Evolutionary conservation across 2,329 filamentous ascomycete genomes (phyloP).

Genomic region (Cytospora leucostoma): DNA sequence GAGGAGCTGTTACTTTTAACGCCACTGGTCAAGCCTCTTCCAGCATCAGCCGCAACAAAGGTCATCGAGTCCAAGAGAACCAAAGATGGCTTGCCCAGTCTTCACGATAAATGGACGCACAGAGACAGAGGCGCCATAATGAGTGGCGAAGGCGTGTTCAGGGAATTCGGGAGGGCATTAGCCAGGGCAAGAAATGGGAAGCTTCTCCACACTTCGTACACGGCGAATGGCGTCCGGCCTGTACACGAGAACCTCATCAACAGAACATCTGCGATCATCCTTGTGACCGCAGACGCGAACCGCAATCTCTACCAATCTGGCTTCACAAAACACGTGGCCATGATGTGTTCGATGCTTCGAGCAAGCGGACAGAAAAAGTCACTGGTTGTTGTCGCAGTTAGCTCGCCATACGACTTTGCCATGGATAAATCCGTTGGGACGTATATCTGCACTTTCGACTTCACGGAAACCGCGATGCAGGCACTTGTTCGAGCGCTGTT

Average conservation of each 20-base stretch:
- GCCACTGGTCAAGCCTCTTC: constrained; percentile 87
- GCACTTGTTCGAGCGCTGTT: constrained; percentile 82
- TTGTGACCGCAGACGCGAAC: constrained; percentile 92
- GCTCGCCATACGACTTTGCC: constrained; percentile 94
- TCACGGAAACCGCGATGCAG: constrained; percentile 87
- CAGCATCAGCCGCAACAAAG: constrained; percentile 81
- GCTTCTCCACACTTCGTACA: constrained; percentile 91
- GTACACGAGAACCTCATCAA: constrained; percentile 93
- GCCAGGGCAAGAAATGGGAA: constrained; percentile 83
- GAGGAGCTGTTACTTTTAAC: constrained; percentile 90
- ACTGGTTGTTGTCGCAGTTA: constrained; percentile 86
- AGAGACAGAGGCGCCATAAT: constrained; percentile 68
- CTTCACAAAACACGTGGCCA: constrained; percentile 93
- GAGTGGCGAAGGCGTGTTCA: constrained; percentile 91
- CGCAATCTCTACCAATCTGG: constrained; percentile 91
- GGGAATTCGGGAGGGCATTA: constrained; percentile 84
- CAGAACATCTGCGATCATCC: constrained; percentile 81
- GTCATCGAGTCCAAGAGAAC: constrained; percentile 58
- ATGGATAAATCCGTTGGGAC: constrained; percentile 89
- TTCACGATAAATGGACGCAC: constrained; percentile 59
- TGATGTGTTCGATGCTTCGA: constrained; percentile 86
- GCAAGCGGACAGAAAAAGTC: constrained; percentile 82
- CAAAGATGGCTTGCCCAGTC: constrained; percentile 38
- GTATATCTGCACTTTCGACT: constrained; percentile 94
- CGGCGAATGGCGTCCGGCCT: constrained; percentile 86